These are phyloP conservation scores for Aspergillus kassunensis DNA, from an alignment of 495 filamentous ascomycete species.

Conservation along the genomic window DNA sequence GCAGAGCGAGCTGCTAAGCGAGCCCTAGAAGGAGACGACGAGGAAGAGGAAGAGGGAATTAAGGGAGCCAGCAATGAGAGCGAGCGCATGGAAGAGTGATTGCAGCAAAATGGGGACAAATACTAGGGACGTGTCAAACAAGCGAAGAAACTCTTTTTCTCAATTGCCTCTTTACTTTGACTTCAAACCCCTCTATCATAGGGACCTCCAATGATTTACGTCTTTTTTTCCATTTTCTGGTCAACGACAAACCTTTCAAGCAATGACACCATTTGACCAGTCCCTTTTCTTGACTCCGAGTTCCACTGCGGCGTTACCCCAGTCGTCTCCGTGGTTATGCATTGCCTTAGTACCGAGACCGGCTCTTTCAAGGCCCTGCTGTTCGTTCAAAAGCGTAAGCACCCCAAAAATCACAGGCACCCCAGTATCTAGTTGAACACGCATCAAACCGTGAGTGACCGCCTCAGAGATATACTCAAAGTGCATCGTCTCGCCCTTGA, in stretches of 20 bases:
- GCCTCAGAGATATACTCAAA: slow-evolving; percentile 97
- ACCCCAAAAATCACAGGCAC: slow-evolving; percentile 91
- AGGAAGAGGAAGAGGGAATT: slow-evolving; percentile 66
- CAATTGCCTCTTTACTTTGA: not conserved
- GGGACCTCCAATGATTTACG: not conserved
- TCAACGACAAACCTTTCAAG: slow-evolving; percentile 15
- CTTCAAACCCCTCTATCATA: not conserved
- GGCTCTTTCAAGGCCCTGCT: slow-evolving; percentile 83
- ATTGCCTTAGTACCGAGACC: slow-evolving; percentile 56
- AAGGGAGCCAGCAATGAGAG: slow-evolving; percentile 45
- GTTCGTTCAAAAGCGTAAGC: slow-evolving; percentile 81
- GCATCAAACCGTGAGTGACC: slow-evolving; percentile 88
- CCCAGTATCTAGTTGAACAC: slow-evolving; percentile 81
- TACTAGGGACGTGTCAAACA: slow-evolving; percentile 1
- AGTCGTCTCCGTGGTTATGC: slow-evolving; percentile 87
- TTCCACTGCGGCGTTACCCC: slow-evolving; percentile 64
- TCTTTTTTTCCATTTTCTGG: not conserved
- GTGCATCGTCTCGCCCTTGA: slow-evolving; percentile 98
- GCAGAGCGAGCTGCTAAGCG: slow-evolving; percentile 81
- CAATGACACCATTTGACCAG: slow-evolving; percentile 46
- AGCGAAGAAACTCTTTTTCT: not conserved
- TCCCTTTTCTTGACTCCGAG: slow-evolving; percentile 41
- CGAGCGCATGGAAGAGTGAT: slow-evolving; percentile 75
- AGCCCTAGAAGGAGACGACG: slow-evolving; percentile 65
- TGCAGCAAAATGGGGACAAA: slow-evolving; percentile 11